These are phyloP conservation scores for Nigrograna mackinnonii DNA, from an alignment of 2,329 filamentous ascomycete genomes.

Conservation along the genomic window DNA sequence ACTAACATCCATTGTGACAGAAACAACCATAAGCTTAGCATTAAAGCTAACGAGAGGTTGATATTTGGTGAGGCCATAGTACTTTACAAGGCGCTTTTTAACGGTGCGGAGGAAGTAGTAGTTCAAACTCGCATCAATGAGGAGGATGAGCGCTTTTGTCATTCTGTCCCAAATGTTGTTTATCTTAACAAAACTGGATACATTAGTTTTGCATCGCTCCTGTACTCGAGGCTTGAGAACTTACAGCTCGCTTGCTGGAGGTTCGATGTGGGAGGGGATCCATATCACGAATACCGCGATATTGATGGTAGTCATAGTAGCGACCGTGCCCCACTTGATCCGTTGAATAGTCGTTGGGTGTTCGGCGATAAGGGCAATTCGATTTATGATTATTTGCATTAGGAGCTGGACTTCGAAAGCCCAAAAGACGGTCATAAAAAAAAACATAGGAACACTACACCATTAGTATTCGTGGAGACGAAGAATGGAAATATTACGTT, in stretches of 20 bases:
- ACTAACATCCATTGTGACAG: constrained; percentile 55
- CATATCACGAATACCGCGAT: constrained; percentile 44
- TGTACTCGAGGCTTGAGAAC: constrained; percentile 19
- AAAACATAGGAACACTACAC: constrained; percentile 28
- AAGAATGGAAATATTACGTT: constrained; percentile 16
- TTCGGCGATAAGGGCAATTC: constrained; percentile 40
- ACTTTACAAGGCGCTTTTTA: constrained; percentile 50
- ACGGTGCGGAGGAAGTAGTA: constrained; percentile 48
- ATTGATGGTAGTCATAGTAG: constrained; percentile 41
- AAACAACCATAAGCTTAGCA: constrained; percentile 53
- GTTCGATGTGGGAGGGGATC: constrained; percentile 42
- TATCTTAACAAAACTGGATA: constrained; percentile 27
- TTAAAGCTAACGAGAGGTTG: constrained; percentile 55
- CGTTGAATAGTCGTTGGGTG: constrained; percentile 31
- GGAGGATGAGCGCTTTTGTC: constrained; percentile 41
- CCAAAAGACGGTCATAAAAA: constrained; percentile 39
- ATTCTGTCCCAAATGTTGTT: constrained; percentile 45
- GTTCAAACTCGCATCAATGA: constrained; percentile 41
- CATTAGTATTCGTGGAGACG: too few species aligned
- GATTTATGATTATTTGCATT: constrained; percentile 47
- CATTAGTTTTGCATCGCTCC: neutral
- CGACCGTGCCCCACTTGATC: constrained; percentile 41
- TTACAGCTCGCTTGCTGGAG: constrained; percentile 27
- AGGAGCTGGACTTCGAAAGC: constrained; percentile 42
- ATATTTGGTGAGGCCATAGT: constrained; percentile 55